Evolutionary conservation across 2,329 filamentous ascomycete species (phyloP).

Genomic region (Arthrobotrys entomopaga): DNA sequence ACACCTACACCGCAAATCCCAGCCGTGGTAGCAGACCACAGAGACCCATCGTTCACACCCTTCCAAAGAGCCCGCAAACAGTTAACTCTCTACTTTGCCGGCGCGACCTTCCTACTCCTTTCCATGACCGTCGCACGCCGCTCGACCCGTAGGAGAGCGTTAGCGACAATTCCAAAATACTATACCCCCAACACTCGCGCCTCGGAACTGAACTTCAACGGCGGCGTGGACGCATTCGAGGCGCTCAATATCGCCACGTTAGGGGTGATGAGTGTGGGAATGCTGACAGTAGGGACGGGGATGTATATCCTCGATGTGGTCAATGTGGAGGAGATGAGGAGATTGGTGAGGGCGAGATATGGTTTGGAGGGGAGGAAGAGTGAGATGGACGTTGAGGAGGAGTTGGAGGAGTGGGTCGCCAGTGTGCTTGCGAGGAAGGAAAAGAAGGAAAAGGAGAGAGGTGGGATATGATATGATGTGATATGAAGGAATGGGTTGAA

Average conservation of each 20-base stretch:
- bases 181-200: constrained; percentile 72
- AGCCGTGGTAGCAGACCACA: constrained; percentile 16
- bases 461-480: neutral
- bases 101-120: constrained; percentile 78
- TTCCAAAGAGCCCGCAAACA: constrained; percentile 70
- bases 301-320: constrained; percentile 82
- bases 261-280: constrained; percentile 79
- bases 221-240: constrained; percentile 78
- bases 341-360: constrained; percentile 64
- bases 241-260: constrained; percentile 87
- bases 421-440: constrained; percentile 71
- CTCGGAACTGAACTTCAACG: constrained; percentile 68
- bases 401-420: constrained; percentile 72
- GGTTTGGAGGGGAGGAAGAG: constrained; percentile 58
- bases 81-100: constrained; percentile 76
- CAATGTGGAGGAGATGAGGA: constrained; percentile 72
- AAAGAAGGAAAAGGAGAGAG: constrained; percentile 61
- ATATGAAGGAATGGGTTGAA: neutral
- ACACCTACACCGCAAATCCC: constrained; percentile 13
- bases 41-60: constrained; percentile 49
- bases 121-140: constrained; percentile 78
- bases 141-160: constrained; percentile 71
- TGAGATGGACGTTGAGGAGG: constrained; percentile 69
- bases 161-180: constrained; percentile 73
- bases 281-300: constrained; percentile 78